Evolutionary conservation across 345 rosid genomes (phyloP).

Genomic region (Heritiera littoralis): DNA sequence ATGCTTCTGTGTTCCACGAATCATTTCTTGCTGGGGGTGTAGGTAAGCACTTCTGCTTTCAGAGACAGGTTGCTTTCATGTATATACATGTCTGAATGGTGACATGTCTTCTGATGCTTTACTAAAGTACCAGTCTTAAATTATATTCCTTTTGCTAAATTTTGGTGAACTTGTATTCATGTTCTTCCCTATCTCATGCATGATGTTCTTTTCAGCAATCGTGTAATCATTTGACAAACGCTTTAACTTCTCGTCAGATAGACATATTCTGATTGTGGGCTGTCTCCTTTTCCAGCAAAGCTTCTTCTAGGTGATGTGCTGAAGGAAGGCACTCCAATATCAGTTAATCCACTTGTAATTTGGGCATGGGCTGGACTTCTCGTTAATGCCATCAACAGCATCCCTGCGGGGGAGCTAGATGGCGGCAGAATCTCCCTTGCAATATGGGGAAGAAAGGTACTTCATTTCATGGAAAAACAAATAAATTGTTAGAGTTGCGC

Average conservation of each 20-base stretch:
- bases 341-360: constrained; percentile 77
- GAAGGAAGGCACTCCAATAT: constrained; percentile 85
- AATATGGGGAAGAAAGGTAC: constrained; percentile 97
- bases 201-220: constrained; percentile 7
- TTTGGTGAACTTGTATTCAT: neutral
- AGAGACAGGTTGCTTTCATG: neutral
- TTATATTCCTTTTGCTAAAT: neutral
- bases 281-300: constrained; percentile 55
- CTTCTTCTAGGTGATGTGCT: constrained; percentile 79
- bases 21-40: constrained; percentile 86
- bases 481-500: neutral
- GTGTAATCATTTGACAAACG: neutral
- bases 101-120: neutral
- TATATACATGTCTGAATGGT: neutral
- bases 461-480: neutral
- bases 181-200: neutral
- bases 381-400: constrained; percentile 90
- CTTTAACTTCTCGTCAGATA: constrained; percentile 10
- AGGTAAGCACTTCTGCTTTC: constrained; percentile 50
- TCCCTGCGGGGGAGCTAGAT: constrained; percentile 94
- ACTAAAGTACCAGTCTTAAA: too few relatives aligned
- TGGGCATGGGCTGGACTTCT: constrained; percentile 99
- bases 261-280: constrained; percentile 16
- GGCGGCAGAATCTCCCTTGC: constrained; percentile 84
- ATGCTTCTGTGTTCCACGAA: constrained; percentile 91